A percentile compares a stretch with the other conserved stretches of the same genome.
phyloP scores from a whole-genome alignment of 225 moss, liverwort and hornwort genomes.

The Marchantia polymorpha region DNA sequence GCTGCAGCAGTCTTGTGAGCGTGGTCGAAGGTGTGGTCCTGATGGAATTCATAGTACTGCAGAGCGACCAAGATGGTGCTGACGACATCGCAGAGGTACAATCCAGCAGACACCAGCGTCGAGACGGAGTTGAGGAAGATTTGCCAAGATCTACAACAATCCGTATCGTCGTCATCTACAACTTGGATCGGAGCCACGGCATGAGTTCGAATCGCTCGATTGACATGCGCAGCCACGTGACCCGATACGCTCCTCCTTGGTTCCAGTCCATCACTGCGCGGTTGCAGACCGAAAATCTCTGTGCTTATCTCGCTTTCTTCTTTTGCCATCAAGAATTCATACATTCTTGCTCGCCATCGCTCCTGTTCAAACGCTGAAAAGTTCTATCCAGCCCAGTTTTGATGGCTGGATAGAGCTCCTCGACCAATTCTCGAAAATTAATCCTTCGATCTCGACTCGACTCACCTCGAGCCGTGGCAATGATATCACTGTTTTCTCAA shows the following conservation, averaged over 20 bases:
- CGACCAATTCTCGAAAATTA: not conserved
- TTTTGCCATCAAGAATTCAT: slow-evolving; percentile 4
- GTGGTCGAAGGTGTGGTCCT: not conserved
- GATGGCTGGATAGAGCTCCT: too few species aligned
- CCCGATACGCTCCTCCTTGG: not conserved
- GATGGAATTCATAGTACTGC: slow-evolving; percentile 7
- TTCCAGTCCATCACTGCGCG: not conserved
- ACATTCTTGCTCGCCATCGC: not conserved
- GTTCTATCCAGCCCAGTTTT: not conserved
- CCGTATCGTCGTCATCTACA: not conserved
- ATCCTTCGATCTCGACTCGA: not conserved
- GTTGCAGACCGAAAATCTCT: slow-evolving; percentile 5
- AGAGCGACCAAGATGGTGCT: slow-evolving; percentile 4
- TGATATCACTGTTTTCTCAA: not conserved
- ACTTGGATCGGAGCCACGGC: not conserved
- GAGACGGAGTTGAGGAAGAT: not conserved
- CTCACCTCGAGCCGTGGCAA: not conserved
- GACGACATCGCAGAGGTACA: slow-evolving; percentile 12
- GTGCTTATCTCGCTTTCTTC: not conserved
- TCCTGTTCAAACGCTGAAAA: not conserved
- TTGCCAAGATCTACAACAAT: not conserved
- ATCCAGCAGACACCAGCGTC: slow-evolving; percentile 12
- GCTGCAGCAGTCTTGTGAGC: not conserved
- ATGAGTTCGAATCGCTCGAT: not conserved
- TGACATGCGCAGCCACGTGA: not conserved